Conservation (phyloP, 305 asterid species). For the Fraxinus velutina region DNA sequence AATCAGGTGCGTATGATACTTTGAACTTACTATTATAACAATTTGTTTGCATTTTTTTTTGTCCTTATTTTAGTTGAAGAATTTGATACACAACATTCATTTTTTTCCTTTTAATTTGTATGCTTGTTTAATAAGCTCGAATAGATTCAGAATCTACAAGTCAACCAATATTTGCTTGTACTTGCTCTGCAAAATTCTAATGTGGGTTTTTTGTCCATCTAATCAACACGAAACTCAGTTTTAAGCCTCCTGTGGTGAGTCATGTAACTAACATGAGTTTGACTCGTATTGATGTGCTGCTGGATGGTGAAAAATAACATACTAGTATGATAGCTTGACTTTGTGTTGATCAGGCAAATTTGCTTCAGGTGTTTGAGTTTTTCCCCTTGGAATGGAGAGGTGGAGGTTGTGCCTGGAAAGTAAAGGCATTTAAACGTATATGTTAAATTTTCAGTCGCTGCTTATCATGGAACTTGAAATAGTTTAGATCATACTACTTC, state of each 20-base stretch:
- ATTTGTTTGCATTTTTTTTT: slow-evolving; percentile 7
- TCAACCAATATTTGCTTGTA: background rate
- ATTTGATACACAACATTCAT: background rate
- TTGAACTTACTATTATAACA: slow-evolving; percentile 16
- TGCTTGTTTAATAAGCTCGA: slow-evolving; percentile 5
- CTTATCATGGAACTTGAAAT: background rate
- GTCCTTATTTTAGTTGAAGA: background rate
- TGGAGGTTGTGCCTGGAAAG: background rate
- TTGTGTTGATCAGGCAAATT: slow-evolving; percentile 3
- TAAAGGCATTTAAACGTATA: background rate
- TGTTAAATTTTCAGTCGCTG: background rate
- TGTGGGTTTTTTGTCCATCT: background rate
- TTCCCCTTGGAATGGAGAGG: background rate
- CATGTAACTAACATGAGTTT: background rate
- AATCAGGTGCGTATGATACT: slow-evolving; percentile 62
- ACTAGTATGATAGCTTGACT: background rate
- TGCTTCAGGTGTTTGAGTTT: background rate
- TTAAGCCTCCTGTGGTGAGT: background rate
- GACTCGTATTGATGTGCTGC: background rate
- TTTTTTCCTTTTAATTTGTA: background rate
- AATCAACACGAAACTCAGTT: background rate
- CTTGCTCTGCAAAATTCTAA: background rate
- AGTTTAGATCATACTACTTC: background rate
- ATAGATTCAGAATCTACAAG: slow-evolving; percentile 6
- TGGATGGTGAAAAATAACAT: background rate